phyloP scores from a whole-genome alignment of 306 rosid species.

The Chamaecrista fasciculata region DNA sequence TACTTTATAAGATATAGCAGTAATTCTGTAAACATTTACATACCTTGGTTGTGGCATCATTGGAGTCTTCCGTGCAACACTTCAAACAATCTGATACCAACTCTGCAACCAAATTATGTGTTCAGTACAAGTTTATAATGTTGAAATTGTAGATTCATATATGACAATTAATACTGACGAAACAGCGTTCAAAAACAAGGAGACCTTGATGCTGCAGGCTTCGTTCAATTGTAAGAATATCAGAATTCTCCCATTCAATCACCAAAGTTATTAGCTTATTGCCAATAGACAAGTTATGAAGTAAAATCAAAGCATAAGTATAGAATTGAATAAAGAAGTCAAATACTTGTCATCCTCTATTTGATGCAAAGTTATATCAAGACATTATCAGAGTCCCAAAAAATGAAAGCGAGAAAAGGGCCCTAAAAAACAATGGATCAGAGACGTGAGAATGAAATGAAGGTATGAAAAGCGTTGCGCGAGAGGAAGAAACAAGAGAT shows the following conservation, averaged over 20 bases:
- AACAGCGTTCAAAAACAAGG: neutral
- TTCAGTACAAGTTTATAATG: neutral
- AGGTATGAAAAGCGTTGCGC: neutral
- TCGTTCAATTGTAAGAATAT: neutral
- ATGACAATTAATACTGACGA: neutral
- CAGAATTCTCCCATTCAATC: neutral
- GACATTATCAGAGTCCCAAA: neutral
- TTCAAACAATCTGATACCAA: slow-evolving; percentile 72
- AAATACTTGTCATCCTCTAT: neutral
- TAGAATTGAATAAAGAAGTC: neutral
- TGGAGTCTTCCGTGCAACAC: slow-evolving; percentile 84
- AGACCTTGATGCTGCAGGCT: neutral
- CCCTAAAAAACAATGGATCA: neutral
- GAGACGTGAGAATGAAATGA: neutral
- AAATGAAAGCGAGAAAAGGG: neutral
- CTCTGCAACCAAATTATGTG: slow-evolving; percentile 48
- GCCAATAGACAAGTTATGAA: neutral
- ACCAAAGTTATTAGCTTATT: neutral
- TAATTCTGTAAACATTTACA: neutral
- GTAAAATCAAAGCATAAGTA: neutral
- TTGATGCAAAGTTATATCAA: neutral
- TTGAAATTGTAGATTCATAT: slow-evolving; percentile 18
- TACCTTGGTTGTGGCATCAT: slow-evolving; percentile 83
- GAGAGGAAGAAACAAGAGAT: neutral
- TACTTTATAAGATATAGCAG: neutral